These are phyloP conservation scores for Paraphysoderma sedebokerense DNA, from an alignment of 371 early-diverging fungal genomes.

Conservation along the genomic window DNA sequence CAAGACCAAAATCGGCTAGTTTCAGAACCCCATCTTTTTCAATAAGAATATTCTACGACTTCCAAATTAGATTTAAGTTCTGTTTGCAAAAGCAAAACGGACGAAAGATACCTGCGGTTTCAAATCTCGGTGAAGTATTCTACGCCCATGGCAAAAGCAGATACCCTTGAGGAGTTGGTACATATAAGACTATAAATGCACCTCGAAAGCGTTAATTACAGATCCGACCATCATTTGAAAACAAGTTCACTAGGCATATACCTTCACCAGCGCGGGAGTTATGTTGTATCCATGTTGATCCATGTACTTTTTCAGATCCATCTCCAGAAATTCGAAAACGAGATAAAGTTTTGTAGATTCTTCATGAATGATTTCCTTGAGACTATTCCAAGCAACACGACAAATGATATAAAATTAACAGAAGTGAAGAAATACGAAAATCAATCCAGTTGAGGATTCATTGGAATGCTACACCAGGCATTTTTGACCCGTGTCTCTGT, in stretches of 20 bases:
- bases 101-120: constrained; percentile 51
- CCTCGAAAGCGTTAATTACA: background rate
- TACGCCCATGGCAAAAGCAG: constrained; percentile 66
- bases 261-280: constrained; percentile 46
- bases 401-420: too few relatives aligned
- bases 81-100: constrained; percentile 6
- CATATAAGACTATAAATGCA: constrained; percentile 61
- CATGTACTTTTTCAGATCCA: constrained; percentile 92
- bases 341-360: constrained; percentile 72
- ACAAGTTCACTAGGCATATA: constrained; percentile 5
- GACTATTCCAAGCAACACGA: too few relatives aligned
- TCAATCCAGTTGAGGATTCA: too few relatives aligned
- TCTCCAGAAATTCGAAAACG: constrained; percentile 91
- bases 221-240: background rate
- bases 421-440: background rate
- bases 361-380: constrained; percentile 81
- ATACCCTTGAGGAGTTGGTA: constrained; percentile 71
- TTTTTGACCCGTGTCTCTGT: too few relatives aligned
- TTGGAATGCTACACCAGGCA: too few relatives aligned
- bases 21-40: constrained; percentile 71
- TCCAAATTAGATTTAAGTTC: constrained; percentile 1
- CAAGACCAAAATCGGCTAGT: constrained; percentile 92
- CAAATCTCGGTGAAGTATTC: constrained; percentile 81
- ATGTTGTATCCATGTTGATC: constrained; percentile 43
- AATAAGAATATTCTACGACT: constrained; percentile 60